These are phyloP conservation scores for Corniculantispora saksenae DNA, from an alignment of 2,329 filamentous ascomycete species.

Conservation along the genomic window DNA sequence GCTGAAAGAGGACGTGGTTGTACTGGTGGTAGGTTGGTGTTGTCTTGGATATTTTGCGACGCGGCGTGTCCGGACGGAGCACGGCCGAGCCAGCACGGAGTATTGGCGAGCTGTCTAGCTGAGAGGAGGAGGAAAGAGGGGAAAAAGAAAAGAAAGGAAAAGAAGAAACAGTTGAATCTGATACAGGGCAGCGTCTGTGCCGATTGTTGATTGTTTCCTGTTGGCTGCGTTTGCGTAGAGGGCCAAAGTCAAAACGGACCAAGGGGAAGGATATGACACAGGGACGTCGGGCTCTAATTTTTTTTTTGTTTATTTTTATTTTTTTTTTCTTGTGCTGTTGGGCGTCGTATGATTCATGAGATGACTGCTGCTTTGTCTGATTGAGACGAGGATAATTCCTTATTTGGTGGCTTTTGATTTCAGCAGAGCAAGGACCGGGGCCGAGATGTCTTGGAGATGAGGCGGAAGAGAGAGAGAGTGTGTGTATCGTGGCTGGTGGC, in stretches of 20 bases:
- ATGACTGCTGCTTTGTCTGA: neutral
- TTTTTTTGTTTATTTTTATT: neutral
- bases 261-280: constrained; percentile 1
- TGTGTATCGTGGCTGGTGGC: too few species aligned
- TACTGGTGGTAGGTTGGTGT: neutral
- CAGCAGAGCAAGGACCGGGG: constrained; percentile 2
- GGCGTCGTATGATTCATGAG: neutral
- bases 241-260: neutral
- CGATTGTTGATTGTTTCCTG: neutral
- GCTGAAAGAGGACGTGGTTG: neutral
- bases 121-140: neutral
- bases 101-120: too few species aligned
- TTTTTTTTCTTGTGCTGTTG: too few species aligned
- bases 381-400: neutral
- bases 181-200: neutral
- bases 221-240: neutral
- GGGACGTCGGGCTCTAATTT: neutral
- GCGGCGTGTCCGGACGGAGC: neutral
- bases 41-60: neutral
- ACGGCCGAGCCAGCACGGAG: neutral
- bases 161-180: neutral
- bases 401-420: neutral
- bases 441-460: constrained; percentile 15
- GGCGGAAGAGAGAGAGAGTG: neutral
- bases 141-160: neutral